A percentile compares a stretch with the other conserved stretches of the same genome.
Conservation (phyloP, 163 green algal genomes). For the Scenedesmus sp. region DNA sequence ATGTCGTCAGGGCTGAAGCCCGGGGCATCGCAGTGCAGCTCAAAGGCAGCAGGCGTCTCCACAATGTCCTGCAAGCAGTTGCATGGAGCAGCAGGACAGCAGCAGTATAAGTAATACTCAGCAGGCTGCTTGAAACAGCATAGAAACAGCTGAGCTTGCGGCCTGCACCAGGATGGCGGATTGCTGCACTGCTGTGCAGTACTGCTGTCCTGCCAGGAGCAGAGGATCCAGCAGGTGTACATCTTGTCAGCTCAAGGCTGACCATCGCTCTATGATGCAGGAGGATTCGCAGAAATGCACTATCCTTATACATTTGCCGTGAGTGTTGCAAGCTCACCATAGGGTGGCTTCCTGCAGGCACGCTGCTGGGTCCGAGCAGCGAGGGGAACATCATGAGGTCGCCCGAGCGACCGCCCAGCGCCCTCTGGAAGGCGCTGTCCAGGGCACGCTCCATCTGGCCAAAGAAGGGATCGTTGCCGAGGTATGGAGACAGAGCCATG, state of each 20-base stretch:
- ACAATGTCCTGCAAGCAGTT: conserved; percentile 43
- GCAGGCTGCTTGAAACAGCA: too few relatives aligned
- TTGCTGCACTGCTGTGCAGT: neutral
- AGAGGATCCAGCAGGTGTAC: too few relatives aligned
- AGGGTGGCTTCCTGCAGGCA: conserved; percentile 14
- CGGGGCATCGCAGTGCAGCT: conserved; percentile 52
- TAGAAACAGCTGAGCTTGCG: too few relatives aligned
- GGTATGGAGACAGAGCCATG: conserved; percentile 45
- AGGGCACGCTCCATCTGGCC: conserved; percentile 51
- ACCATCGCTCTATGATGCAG: neutral
- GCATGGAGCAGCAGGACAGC: neutral
- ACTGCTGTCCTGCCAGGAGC: neutral
- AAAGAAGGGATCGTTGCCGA: conserved; percentile 51
- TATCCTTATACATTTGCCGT: neutral
- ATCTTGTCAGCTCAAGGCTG: too few relatives aligned
- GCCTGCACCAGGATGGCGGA: too few relatives aligned
- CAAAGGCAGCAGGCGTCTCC: conserved; percentile 45
- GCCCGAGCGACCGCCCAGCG: conserved; percentile 13
- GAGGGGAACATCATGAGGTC: conserved; percentile 27
- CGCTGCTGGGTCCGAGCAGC: neutral
- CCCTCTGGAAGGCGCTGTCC: conserved; percentile 36
- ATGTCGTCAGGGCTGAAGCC: conserved; percentile 50
- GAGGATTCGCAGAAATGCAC: neutral
- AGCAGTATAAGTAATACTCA: neutral
- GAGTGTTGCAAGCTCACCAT: conserved; percentile 20